phyloP scores from a whole-genome alignment of 2,329 filamentous ascomycete species.

The Dactylellina sp. region DNA sequence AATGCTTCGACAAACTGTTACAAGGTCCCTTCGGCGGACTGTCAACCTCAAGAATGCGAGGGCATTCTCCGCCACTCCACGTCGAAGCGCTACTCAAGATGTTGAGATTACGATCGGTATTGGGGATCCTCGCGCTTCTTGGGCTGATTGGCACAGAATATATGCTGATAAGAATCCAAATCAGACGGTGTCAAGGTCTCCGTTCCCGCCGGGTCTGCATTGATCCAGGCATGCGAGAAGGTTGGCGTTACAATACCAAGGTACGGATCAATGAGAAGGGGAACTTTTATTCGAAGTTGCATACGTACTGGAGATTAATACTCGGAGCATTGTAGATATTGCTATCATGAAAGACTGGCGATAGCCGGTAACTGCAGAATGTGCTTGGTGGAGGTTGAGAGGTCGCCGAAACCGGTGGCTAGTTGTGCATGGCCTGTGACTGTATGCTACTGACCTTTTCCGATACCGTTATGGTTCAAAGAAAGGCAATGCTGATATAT shows the following conservation, averaged over 20 bases:
- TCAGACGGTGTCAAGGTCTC: conserved; percentile 53
- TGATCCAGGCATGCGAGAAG: conserved; percentile 99
- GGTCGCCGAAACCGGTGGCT: conserved; percentile 94
- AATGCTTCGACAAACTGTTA: conserved; percentile 55
- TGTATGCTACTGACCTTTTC: conserved; percentile 14
- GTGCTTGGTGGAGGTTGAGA: conserved; percentile 98
- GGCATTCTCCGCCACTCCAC: conserved; percentile 51
- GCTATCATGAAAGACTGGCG: conserved; percentile 81
- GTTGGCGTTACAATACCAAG: conserved; percentile 89
- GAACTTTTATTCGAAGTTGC: neutral
- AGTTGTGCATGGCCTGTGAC: conserved; percentile 84
- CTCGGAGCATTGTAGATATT: conserved; percentile 60
- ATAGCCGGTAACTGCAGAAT: conserved; percentile 99
- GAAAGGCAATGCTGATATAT: conserved; percentile 12
- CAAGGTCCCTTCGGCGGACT: conserved; percentile 50
- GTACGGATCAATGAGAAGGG: conserved; percentile 64
- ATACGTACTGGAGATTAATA: conserved; percentile 8
- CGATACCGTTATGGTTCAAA: neutral
- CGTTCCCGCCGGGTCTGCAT: conserved; percentile 80
- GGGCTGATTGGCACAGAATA: neutral
- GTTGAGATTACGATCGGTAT: conserved; percentile 50
- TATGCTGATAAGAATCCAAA: conserved; percentile 19
- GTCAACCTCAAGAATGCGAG: conserved; percentile 36
- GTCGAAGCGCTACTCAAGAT: conserved; percentile 49
- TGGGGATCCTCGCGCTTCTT: neutral